These are phyloP conservation scores for Ogataea pilisensis DNA, from an alignment of 805 yeast genomes.

Conservation along the genomic window DNA sequence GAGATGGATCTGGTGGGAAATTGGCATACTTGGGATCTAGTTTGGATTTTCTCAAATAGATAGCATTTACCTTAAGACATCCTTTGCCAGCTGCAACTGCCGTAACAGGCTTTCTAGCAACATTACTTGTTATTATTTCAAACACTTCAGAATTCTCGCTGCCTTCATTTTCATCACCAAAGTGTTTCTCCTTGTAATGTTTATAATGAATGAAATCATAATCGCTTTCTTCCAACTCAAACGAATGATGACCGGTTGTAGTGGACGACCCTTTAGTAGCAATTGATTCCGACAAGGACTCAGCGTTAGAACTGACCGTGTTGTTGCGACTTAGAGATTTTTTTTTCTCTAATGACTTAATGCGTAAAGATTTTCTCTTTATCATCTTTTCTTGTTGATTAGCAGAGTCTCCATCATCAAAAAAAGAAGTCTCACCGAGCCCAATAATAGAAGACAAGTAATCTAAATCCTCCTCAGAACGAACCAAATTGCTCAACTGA, in stretches of 20 bases:
- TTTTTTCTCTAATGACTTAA: slow-evolving; percentile 34
- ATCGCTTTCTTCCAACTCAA: slow-evolving; percentile 20
- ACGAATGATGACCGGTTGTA: slow-evolving; percentile 5
- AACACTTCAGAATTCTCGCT: slow-evolving; percentile 2
- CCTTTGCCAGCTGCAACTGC: slow-evolving; percentile 3
- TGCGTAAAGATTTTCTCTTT: slow-evolving; percentile 31
- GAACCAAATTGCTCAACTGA: not conserved
- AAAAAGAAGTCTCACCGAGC: slow-evolving; percentile 38
- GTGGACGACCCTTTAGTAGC: slow-evolving; percentile 14
- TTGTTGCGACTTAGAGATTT: slow-evolving; percentile 30
- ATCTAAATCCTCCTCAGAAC: slow-evolving; percentile 30
- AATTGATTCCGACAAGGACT: slow-evolving; percentile 11
- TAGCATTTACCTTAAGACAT: slow-evolving; percentile 6
- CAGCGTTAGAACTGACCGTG: slow-evolving; percentile 20
- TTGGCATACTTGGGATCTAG: not conserved
- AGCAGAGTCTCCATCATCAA: slow-evolving; percentile 19
- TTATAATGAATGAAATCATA: slow-evolving; percentile 18
- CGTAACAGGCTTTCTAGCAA: slow-evolving; percentile 2
- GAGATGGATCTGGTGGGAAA: not conserved
- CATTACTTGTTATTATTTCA: slow-evolving; percentile 9
- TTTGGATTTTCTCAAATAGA: not conserved
- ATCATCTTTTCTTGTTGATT: slow-evolving; percentile 27
- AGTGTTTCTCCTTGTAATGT: slow-evolving; percentile 14
- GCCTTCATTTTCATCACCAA: slow-evolving; percentile 3
- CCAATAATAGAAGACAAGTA: slow-evolving; percentile 37